These are phyloP conservation scores for Auricularia heimuer DNA, from an alignment of 768 basidiomycete species.

Conservation along the genomic window DNA sequence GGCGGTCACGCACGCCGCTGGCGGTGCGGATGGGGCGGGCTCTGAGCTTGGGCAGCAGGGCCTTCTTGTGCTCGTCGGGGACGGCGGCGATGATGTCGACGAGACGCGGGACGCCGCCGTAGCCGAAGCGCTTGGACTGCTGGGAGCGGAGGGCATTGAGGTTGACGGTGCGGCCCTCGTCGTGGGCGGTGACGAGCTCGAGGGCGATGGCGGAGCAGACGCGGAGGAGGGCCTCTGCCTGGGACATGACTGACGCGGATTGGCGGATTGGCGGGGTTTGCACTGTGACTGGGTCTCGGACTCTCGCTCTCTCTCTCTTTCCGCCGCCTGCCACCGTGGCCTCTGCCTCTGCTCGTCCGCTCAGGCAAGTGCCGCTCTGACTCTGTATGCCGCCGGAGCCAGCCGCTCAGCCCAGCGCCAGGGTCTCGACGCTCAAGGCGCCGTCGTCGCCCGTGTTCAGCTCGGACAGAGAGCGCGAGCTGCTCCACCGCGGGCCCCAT, in stretches of 20 bases:
- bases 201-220: conserved; percentile 92
- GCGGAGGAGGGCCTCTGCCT: conserved; percentile 82
- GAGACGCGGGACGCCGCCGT: conserved; percentile 79
- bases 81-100: conserved; percentile 99
- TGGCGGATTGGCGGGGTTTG: neutral
- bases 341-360: neutral
- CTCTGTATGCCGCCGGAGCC: no score
- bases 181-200: conserved; percentile 83
- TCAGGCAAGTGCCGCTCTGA: neutral
- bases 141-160: conserved; percentile 80
- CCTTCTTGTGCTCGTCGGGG: conserved; percentile 93
- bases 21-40: conserved; percentile 95
- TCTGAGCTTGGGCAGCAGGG: conserved; percentile 76
- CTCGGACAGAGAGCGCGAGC: neutral
- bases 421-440: neutral
- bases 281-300: no score
- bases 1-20: conserved; percentile 64
- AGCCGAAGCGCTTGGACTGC: conserved; percentile 83
- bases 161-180: conserved; percentile 66
- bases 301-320: no score
- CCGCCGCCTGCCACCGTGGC: no score
- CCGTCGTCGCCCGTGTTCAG: neutral
- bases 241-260: conserved; percentile 32
- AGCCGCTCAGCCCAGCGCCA: neutral
- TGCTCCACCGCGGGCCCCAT: neutral